Percentiles rank a stretch among this genome's conserved stretches.
These are phyloP conservation scores for Cryptomeria japonica DNA, from an alignment of 75 land plant species.

Conservation along the genomic window DNA sequence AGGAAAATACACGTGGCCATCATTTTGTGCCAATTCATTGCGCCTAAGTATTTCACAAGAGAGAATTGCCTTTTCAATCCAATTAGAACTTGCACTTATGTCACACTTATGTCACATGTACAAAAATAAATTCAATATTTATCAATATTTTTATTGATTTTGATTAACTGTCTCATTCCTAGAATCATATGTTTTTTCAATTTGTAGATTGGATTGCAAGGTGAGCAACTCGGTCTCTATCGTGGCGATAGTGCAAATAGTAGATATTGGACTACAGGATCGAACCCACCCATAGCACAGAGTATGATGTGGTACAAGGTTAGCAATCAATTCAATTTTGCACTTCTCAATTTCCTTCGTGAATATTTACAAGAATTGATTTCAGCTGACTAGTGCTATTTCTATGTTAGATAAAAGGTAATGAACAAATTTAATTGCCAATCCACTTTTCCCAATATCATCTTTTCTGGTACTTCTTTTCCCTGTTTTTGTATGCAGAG, in stretches of 20 bases:
- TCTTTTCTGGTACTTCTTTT: background rate
- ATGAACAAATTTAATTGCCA: background rate
- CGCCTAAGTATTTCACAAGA: background rate
- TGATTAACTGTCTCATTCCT: background rate
- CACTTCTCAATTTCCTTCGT: conserved; percentile 30
- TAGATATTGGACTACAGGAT: background rate
- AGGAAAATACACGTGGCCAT: background rate
- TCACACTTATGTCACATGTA: background rate
- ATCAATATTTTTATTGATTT: background rate
- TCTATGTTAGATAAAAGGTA: background rate
- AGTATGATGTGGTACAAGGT: conserved; percentile 11
- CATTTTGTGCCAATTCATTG: background rate
- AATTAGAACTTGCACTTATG: background rate
- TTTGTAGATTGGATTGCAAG: conserved; percentile 58
- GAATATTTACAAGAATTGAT: conserved; percentile 8
- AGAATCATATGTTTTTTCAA: background rate
- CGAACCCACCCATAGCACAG: background rate
- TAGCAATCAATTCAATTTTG: background rate
- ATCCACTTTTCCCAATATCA: background rate
- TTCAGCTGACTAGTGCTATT: background rate
- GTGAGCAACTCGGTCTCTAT: conserved; percentile 35
- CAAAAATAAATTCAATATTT: background rate
- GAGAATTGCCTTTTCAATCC: background rate
- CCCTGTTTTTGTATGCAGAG: background rate
- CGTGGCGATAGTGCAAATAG: background rate